A percentile compares a stretch with the other conserved stretches of the same genome.
Evolutionary conservation across 192 early-diverging fungal genomes (phyloP).

Genomic region (Phlyctochytrium bullatum): DNA sequence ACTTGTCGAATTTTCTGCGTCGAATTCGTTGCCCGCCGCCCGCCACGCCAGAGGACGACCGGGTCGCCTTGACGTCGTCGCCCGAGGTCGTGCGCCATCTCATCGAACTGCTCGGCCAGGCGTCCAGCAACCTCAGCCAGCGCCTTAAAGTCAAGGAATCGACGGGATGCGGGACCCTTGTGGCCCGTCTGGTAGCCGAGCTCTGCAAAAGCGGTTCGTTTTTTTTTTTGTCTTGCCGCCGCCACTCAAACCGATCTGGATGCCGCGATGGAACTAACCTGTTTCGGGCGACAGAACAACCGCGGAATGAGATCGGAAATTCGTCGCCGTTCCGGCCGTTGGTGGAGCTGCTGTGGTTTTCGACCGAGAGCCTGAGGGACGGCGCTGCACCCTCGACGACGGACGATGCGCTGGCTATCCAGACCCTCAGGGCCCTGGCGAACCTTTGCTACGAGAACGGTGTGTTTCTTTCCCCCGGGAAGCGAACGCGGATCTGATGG

Average conservation of each 20-base stretch:
- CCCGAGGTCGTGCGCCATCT: too few relatives aligned
- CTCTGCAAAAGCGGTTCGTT: slow-evolving; percentile 15
- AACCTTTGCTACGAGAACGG: slow-evolving; percentile 54
- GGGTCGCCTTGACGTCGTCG: too few relatives aligned
- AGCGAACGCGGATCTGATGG: slow-evolving; percentile 6
- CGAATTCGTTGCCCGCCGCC: too few relatives aligned
- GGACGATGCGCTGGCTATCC: slow-evolving; percentile 28
- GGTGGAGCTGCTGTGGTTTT: neutral
- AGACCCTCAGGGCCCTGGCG: slow-evolving; percentile 41
- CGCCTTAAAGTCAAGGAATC: too few relatives aligned
- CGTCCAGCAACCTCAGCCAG: too few relatives aligned
- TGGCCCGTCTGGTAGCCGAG: slow-evolving; percentile 15
- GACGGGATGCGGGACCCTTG: neutral
- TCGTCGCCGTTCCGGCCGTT: slow-evolving; percentile 2
- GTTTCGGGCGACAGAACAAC: neutral
- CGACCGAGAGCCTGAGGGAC: neutral
- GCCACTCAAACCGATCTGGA: neutral
- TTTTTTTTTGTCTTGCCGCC: neutral
- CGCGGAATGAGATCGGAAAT: slow-evolving; percentile 10
- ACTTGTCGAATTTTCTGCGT: too few relatives aligned
- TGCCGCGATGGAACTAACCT: too few relatives aligned
- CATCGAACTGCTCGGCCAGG: too few relatives aligned
- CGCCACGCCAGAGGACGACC: too few relatives aligned
- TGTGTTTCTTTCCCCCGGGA: slow-evolving; percentile 13
- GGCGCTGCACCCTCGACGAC: neutral